Evolutionary conservation across 176 grass and related monocot genomes (phyloP).

Genomic region (Oryza longistaminata): DNA sequence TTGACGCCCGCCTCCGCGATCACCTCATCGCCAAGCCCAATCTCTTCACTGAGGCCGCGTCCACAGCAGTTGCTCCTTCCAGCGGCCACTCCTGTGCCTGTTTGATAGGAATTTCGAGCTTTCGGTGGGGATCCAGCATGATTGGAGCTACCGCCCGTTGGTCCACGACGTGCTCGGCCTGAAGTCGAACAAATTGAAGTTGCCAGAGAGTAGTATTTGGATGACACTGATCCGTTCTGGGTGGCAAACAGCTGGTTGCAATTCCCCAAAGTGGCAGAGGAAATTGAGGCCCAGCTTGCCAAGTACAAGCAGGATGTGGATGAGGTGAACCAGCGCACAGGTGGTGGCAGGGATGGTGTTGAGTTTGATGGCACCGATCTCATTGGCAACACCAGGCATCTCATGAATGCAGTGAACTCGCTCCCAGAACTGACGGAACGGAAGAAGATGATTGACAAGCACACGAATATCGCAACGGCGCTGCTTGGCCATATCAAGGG

Average conservation of each 20-base stretch:
- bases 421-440: conserved; percentile 84
- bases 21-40: conserved; percentile 84
- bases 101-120: conserved; percentile 89
- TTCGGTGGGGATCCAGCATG: conserved; percentile 76
- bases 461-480: conserved; percentile 84
- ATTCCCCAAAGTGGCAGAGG: conserved; percentile 82
- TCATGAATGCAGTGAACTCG: conserved; percentile 94
- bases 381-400: conserved; percentile 89
- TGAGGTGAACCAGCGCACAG: conserved; percentile 82
- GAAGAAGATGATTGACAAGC: conserved; percentile 96
- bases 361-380: conserved; percentile 92
- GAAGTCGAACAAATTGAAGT: conserved; percentile 68
- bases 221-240: conserved; percentile 91
- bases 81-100: conserved; percentile 80
- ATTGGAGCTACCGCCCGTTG: conserved; percentile 90
- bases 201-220: conserved; percentile 78
- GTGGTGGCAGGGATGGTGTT: conserved; percentile 67
- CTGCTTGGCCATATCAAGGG: conserved; percentile 87
- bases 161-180: conserved; percentile 80
- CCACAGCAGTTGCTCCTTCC: conserved; percentile 55
- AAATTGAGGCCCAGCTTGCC: conserved; percentile 73
- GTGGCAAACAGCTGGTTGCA: conserved; percentile 78
- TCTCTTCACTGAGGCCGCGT: conserved; percentile 70
- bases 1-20: conserved; percentile 69
- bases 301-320: conserved; percentile 97